Conservation (phyloP, 495 filamentous ascomycete genomes). For the Neurospora sublineolata region DNA sequence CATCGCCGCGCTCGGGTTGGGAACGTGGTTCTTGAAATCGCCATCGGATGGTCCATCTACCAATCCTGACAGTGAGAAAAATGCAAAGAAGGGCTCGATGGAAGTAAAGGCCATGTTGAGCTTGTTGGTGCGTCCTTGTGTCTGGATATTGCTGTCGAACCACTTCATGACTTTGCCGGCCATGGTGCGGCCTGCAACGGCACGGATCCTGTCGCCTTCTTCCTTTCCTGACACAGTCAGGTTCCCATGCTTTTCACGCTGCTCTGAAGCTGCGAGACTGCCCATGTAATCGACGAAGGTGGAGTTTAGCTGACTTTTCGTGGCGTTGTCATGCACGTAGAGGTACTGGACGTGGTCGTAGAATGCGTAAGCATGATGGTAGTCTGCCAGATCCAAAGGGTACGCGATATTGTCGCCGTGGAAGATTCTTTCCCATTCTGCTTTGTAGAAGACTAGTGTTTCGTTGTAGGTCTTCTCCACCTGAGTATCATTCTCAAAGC, state of each 20-base stretch:
- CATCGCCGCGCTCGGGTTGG: constrained; percentile 28
- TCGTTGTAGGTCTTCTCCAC: constrained; percentile 14
- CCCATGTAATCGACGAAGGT: constrained; percentile 17
- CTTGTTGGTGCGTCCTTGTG: constrained; percentile 19
- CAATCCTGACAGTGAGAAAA: constrained; percentile 27
- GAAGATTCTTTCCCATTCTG: constrained; percentile 20
- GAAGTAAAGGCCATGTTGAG: constrained; percentile 32
- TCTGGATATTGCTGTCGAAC: constrained; percentile 21
- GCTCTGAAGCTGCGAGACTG: constrained; percentile 22
- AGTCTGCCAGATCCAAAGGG: constrained; percentile 18
- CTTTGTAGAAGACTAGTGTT: constrained; percentile 24
- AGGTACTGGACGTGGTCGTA: constrained; percentile 34
- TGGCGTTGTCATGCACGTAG: constrained; percentile 24
- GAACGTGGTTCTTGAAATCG: constrained; percentile 20
- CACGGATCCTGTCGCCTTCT: constrained; percentile 25
- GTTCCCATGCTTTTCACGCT: constrained; percentile 25
- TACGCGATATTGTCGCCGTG: constrained; percentile 10
- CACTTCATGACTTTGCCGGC: constrained; percentile 17
- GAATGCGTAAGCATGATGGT: constrained; percentile 29
- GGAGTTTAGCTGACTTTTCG: constrained; percentile 7
- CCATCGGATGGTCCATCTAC: constrained; percentile 4
- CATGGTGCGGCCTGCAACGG: constrained; percentile 32
- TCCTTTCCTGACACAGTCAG: constrained; percentile 15
- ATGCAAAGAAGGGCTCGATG: constrained; percentile 31
- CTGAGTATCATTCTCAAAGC: constrained; percentile 13